phyloP scores from a whole-genome alignment of 805 yeast species.

The Candida boidinii region DNA sequence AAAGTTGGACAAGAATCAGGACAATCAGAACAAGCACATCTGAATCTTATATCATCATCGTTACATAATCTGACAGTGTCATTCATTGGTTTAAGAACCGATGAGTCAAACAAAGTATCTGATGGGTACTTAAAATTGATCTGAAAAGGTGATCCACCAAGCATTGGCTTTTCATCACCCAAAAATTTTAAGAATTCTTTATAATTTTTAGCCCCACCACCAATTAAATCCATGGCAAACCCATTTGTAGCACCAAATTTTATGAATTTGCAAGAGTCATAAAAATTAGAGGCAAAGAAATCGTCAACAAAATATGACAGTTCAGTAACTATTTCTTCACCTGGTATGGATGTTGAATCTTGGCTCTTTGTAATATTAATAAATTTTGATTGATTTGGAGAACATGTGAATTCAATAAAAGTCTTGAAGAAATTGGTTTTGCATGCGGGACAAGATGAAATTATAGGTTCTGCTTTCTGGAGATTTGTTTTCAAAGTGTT shows the following conservation, averaged over 20 bases:
- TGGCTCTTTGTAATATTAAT: constrained; percentile 60
- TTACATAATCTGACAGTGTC: constrained; percentile 38
- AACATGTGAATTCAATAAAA: constrained; percentile 85
- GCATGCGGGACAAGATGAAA: constrained; percentile 94
- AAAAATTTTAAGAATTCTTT: constrained; percentile 71
- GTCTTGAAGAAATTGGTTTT: constrained; percentile 72
- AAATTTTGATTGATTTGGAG: constrained; percentile 72
- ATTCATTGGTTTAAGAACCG: constrained; percentile 21
- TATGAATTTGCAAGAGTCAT: constrained; percentile 78
- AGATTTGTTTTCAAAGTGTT: constrained; percentile 45
- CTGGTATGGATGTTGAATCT: constrained; percentile 38
- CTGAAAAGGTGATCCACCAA: constrained; percentile 96
- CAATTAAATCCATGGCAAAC: constrained; percentile 91
- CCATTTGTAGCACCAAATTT: constrained; percentile 94
- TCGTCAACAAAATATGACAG: constrained; percentile 54
- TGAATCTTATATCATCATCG: constrained; percentile 44
- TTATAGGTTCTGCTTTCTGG: constrained; percentile 68
- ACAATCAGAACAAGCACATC: constrained; percentile 91
- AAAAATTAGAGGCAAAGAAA: constrained; percentile 54
- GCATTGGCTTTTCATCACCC: constrained; percentile 88
- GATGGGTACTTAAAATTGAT: constrained; percentile 59
- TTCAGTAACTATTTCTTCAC: constrained; percentile 59
- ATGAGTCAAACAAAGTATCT: constrained; percentile 11
- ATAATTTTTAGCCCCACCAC: constrained; percentile 89
- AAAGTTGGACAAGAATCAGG: constrained; percentile 68